Conservation (phyloP, 805 yeast genomes). For the Yueomyces sp. region DNA sequence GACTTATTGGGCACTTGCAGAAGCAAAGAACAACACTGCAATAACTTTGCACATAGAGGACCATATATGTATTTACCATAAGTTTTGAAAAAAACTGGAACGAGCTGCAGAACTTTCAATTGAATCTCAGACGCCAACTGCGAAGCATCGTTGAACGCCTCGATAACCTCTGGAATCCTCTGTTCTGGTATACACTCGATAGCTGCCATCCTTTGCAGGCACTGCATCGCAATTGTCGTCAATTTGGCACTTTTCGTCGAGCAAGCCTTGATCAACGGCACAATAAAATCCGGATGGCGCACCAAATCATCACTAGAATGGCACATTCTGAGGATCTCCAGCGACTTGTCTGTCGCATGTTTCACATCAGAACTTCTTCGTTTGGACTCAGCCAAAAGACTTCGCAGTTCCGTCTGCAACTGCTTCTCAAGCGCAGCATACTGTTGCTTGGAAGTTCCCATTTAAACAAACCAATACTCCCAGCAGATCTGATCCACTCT, state of each 20-base stretch:
- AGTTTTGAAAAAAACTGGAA: constrained; percentile 60
- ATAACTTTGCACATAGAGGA: constrained; percentile 39
- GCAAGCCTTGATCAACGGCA: constrained; percentile 64
- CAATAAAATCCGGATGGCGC: constrained; percentile 38
- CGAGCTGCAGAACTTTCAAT: constrained; percentile 67
- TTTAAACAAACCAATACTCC: no score
- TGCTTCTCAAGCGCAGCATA: constrained; percentile 14
- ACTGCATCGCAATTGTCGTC: constrained; percentile 57
- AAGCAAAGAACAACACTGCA: constrained; percentile 52
- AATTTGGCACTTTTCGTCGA: constrained; percentile 63
- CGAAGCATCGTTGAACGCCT: constrained; percentile 59
- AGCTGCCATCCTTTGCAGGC: constrained; percentile 48
- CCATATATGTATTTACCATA: constrained; percentile 47
- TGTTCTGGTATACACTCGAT: constrained; percentile 40
- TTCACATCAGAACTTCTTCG: constrained; percentile 59
- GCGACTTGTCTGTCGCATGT: constrained; percentile 40
- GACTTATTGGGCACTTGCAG: constrained; percentile 57
- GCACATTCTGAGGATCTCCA: constrained; percentile 30
- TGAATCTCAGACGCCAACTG: constrained; percentile 72
- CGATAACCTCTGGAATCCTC: constrained; percentile 43
- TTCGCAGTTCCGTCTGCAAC: constrained; percentile 43
- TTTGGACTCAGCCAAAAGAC: constrained; percentile 54
- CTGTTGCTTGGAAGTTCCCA: not conserved
- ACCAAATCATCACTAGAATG: constrained; percentile 25
- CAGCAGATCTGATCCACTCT: no score